Base-by-base conservation (phyloP, 805 yeast genomes). In the Metschnikowia shivogae region DNA sequence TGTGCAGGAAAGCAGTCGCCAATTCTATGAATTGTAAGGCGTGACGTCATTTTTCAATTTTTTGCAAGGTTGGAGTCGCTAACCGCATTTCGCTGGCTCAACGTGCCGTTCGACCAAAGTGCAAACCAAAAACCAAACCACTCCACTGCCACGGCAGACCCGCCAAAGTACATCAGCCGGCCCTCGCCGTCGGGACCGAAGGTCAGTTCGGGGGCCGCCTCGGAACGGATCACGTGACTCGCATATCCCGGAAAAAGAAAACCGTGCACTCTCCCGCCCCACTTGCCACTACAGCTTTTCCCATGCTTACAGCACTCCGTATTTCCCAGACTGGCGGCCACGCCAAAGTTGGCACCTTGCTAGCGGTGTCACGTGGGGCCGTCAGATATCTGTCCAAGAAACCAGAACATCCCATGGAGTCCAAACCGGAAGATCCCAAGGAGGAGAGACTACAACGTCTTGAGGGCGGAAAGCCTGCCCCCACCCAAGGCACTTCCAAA, bases 321-420 rank as follows among this genome's bases (percentile, higher is more conserved):
- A 31, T 20, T 10, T 24, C 20, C 17, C 30, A 19, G 36, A 14
- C 20, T 8, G 30, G 22, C 12, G 13, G 12, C 5, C 20, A 31
- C 19, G 14, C 29, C 6, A 11, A 30, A 11, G 12, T 11, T n/a
- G 12, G 35, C 14, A 32, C 30, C 11, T n/a, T 34, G 14, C 48
- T 27, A 24, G 43, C 39, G 30, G n/a, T 28, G 26, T 34, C 40
- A 11, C 43, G 46, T 14, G 24, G 34, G 3, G 36, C 47, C 7
- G 37, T 44, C 20, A 34, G 56, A 27, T 48, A 29, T 19, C 53
- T 46, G 54, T 50, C 54, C 12, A 52, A 52, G 38, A 52, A 52
- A 37, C 40, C 56, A 10, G 53, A 44, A 29, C 34, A 37, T 13
- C 40, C 40, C 28, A 26, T 29, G 40, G 12, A 24, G 3, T 29